Evolutionary conservation across 352 stramenopile species (phyloP).

Genomic region (Phytopythium vexans): DNA sequence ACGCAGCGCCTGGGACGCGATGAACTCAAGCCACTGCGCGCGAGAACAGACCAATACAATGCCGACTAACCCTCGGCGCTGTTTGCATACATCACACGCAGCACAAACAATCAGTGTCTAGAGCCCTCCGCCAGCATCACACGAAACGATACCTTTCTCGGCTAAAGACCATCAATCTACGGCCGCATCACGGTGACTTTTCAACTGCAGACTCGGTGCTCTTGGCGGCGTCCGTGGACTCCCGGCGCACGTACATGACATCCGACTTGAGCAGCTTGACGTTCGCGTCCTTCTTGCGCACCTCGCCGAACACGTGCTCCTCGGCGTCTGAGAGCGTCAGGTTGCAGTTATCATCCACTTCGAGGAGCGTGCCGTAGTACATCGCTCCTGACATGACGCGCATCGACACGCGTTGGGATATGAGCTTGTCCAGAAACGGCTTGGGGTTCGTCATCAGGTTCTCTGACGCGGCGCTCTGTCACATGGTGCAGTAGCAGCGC

Average conservation of each 20-base stretch:
- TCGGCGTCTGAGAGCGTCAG: background rate
- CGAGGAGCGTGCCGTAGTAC: background rate
- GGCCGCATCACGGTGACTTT: background rate
- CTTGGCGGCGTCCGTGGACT: background rate
- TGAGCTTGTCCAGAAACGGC: conserved; percentile 6
- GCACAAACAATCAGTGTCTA: too few relatives aligned
- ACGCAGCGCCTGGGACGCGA: too few relatives aligned
- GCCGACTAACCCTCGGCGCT: too few relatives aligned
- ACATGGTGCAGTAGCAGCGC: too few relatives aligned
- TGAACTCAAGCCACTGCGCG: too few relatives aligned
- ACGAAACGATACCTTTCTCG: too few relatives aligned
- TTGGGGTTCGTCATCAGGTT: conserved; percentile 3
- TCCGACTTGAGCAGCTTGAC: conserved; percentile 1
- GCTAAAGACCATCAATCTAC: background rate
- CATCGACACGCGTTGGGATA: background rate
- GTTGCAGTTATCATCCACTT: background rate
- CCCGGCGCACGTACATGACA: conserved; percentile 4
- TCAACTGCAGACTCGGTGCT: background rate
- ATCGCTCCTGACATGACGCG: conserved; percentile 4
- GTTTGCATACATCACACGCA: too few relatives aligned
- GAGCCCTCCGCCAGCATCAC: too few relatives aligned
- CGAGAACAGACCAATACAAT: too few relatives aligned
- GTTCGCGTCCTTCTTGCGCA: background rate
- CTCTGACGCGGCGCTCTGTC: background rate
- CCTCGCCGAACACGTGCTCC: conserved; percentile 6